Evolutionary conservation across 139 green algal genomes (phyloP).

Genomic region (Picochlorum sp.): DNA sequence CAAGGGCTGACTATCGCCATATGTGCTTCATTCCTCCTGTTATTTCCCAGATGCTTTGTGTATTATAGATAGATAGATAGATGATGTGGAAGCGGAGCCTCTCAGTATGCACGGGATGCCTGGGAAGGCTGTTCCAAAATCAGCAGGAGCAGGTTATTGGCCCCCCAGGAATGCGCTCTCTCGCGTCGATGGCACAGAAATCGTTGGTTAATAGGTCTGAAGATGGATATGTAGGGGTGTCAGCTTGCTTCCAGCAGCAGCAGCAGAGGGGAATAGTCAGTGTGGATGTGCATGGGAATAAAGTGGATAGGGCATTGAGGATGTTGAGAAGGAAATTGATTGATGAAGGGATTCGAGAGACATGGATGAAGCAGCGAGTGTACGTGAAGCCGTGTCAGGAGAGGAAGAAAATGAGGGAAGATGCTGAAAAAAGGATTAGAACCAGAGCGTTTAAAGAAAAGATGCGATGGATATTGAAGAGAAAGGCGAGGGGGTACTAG

Average conservation of each 20-base stretch:
- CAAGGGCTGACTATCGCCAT: no score
- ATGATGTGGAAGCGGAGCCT: no score
- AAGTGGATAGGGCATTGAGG: slow-evolving; percentile 23
- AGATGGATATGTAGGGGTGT: no score
- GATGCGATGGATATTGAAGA: slow-evolving; percentile 33
- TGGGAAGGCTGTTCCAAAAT: no score
- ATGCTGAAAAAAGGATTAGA: slow-evolving; percentile 10
- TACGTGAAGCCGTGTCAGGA: slow-evolving; percentile 30
- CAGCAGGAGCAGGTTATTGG: no score
- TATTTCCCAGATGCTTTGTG: no score
- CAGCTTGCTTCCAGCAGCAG: neutral
- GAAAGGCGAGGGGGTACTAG: slow-evolving; percentile 12
- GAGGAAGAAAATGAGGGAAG: slow-evolving; percentile 13
- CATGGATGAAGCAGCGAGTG: slow-evolving; percentile 9
- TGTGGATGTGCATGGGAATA: slow-evolving; percentile 20
- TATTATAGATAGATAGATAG: no score
- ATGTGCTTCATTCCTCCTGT: no score
- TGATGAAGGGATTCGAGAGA: slow-evolving; percentile 20
- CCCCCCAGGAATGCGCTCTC: no score
- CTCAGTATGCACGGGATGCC: no score
- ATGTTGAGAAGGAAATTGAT: slow-evolving; percentile 16
- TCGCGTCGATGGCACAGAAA: no score
- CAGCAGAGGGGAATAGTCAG: slow-evolving; percentile 8
- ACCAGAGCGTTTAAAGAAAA: slow-evolving; percentile 27
- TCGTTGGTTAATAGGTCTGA: no score